Evolutionary conservation across 2,329 filamentous ascomycete genomes (phyloP).

Genomic region (Chaetomium olivaceum): DNA sequence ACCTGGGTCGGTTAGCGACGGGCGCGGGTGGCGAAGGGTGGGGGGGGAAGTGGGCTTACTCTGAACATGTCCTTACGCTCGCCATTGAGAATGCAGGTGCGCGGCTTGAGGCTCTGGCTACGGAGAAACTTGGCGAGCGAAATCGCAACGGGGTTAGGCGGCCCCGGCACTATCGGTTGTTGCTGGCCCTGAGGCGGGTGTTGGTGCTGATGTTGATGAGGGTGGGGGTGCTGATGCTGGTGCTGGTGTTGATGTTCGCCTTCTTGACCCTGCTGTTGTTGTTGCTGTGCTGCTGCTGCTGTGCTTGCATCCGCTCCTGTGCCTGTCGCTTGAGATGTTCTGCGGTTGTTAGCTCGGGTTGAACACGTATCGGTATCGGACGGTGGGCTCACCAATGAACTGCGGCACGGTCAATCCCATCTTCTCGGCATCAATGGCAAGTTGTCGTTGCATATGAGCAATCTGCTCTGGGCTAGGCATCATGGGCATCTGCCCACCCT

Average conservation of each 20-base stretch:
- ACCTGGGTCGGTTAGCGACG: constrained; percentile 55
- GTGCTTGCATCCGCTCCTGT: constrained; percentile 47
- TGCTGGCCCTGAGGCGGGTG: constrained; percentile 42
- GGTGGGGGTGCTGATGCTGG: constrained; percentile 37
- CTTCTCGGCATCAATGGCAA: constrained; percentile 80
- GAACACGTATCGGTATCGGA: neutral
- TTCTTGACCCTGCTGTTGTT: constrained; percentile 31
- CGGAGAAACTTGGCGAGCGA: constrained; percentile 87
- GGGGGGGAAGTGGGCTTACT: constrained; percentile 40
- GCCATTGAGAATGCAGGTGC: constrained; percentile 91
- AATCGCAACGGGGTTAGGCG: constrained; percentile 84
- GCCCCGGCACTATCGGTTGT: constrained; percentile 72
- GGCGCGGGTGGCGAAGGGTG: neutral
- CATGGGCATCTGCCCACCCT: constrained; percentile 29
- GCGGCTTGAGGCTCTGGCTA: constrained; percentile 79
- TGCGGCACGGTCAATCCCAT: constrained; percentile 81
- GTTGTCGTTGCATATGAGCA: constrained; percentile 75
- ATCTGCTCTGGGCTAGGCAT: constrained; percentile 82
- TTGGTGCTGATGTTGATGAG: constrained; percentile 39
- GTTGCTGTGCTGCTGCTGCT: constrained; percentile 42
- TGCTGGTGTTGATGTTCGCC: constrained; percentile 35
- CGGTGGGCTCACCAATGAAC: constrained; percentile 57
- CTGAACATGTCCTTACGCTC: constrained; percentile 98
- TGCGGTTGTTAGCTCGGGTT: constrained; percentile 9
- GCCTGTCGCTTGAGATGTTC: constrained; percentile 64